Base-by-base conservation (phyloP, 2,329 filamentous ascomycete species). In the Sporothrix mexicana region DNA sequence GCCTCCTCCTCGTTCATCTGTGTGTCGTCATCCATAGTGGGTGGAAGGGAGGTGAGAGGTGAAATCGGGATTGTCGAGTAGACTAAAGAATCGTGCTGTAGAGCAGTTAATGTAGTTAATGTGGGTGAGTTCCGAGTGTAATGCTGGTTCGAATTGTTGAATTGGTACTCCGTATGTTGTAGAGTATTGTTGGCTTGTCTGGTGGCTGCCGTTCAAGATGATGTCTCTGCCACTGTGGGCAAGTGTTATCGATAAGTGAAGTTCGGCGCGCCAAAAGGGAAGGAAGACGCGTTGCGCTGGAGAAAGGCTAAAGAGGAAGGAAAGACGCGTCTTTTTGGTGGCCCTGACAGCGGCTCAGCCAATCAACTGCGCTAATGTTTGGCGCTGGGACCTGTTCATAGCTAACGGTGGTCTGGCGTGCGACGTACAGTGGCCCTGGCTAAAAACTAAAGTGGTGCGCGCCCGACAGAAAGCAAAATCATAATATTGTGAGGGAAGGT, bases 1-100 rank as follows among this genome's bases (percentile, higher is more conserved):
- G 77, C 71, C 67, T 74, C 75, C 76, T 85, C 83, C 73, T 83
- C 81, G 15, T 73, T 57, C 70, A 74, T 74, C 59, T 55, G 57
- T 1, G 61, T 70, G 57, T 67, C 51, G 67, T 59, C 61, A 25
- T 71, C 67, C 67, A 69, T 71, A 55, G 36, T 20, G 5, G 53
- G 10, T 47, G 20, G 36, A 13, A 13, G 30, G 10, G 17, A 45
- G n/a, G 10, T 36, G 15, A 2, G 23, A 15, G 45, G 36, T n/a
- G 59, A 10, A 5, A 15, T 43, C 30, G 30, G 13, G 5, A 12
- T 1, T 7, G 4, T 51, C n/a, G 20, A 20, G 6, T 15, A 41
- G 13, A n/a, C 8, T 13, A 23, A 8, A n/a, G 4, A 23, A 12
- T 23, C 12, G 62, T 49, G 13, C 36, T 6, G n/a, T 13, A 45